phyloP scores from a whole-genome alignment of 2,329 filamentous ascomycete genomes.

The Didymella arachidicola region DNA sequence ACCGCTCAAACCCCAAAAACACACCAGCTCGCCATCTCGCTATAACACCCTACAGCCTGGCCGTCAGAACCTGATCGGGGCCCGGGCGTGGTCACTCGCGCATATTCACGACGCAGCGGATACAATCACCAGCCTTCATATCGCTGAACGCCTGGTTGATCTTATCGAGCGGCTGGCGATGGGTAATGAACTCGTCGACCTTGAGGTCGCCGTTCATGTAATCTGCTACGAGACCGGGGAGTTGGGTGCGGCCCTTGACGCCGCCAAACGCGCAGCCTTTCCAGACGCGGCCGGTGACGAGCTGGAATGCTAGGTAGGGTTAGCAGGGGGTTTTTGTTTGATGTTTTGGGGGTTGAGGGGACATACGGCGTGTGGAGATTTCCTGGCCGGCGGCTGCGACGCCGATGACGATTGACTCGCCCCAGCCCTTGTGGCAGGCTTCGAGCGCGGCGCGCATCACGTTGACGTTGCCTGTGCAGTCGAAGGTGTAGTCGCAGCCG shows the following conservation, averaged over 20 bases:
- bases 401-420: constrained; percentile 96
- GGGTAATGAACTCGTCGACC: constrained; percentile 99
- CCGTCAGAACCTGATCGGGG: constrained; percentile 11
- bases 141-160: constrained; percentile 91
- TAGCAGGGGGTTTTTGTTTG: constrained; percentile 3
- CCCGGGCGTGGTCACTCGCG: constrained; percentile 38
- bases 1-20: neutral
- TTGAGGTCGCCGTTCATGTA: constrained; percentile 91
- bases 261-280: constrained; percentile 97
- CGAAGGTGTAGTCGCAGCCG: constrained; percentile 98
- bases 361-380: constrained; percentile 90
- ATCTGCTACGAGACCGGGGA: constrained; percentile 85
- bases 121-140: constrained; percentile 97
- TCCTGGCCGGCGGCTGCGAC: constrained; percentile 96
- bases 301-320: constrained; percentile 79
- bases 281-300: constrained; percentile 97
- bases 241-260: constrained; percentile 95
- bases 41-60: constrained; percentile 12
- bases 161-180: constrained; percentile 80
- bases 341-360: too few species aligned
- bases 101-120: constrained; percentile 87
- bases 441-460: constrained; percentile 97
- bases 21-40: neutral
- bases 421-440: constrained; percentile 99
- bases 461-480: constrained; percentile 96